phyloP scores from a whole-genome alignment of 345 rosid genomes.

The Litchi chinensis region DNA sequence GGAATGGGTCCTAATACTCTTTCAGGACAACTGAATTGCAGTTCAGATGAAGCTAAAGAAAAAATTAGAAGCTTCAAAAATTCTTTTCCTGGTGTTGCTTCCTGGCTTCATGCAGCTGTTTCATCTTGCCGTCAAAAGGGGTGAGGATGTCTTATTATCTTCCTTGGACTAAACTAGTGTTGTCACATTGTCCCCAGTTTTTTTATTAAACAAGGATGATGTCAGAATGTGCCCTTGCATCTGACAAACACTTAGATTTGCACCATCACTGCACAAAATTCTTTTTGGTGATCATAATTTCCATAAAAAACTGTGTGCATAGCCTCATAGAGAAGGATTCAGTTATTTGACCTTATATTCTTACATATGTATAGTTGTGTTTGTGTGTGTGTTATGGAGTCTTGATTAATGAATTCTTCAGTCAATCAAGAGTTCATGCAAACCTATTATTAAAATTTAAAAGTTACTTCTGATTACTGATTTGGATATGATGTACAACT shows the following conservation, averaged over 20 bases:
- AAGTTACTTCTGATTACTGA: background rate
- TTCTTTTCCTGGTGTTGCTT: constrained; percentile 79
- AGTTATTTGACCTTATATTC: background rate
- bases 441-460: background rate
- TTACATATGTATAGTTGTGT: background rate
- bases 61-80: constrained; percentile 82
- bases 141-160: constrained; percentile 42
- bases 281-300: background rate
- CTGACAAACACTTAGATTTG: background rate
- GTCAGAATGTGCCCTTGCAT: background rate
- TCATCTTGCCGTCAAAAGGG: constrained; percentile 75
- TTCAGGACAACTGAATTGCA: constrained; percentile 85
- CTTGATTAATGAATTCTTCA: background rate
- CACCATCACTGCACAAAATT: background rate
- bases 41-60: constrained; percentile 76
- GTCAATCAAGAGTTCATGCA: background rate
- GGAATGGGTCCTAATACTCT: constrained; percentile 97
- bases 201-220: background rate
- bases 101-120: constrained; percentile 79
- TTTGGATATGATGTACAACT: background rate
- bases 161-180: background rate
- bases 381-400: background rate
- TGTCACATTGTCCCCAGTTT: background rate
- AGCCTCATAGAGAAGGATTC: background rate
- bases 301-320: background rate